Percentiles rank a stretch among this genome's conserved stretches.
phyloP scores from a whole-genome alignment of 192 early-diverging fungal genomes.

The Umbelopsis sp. region DNA sequence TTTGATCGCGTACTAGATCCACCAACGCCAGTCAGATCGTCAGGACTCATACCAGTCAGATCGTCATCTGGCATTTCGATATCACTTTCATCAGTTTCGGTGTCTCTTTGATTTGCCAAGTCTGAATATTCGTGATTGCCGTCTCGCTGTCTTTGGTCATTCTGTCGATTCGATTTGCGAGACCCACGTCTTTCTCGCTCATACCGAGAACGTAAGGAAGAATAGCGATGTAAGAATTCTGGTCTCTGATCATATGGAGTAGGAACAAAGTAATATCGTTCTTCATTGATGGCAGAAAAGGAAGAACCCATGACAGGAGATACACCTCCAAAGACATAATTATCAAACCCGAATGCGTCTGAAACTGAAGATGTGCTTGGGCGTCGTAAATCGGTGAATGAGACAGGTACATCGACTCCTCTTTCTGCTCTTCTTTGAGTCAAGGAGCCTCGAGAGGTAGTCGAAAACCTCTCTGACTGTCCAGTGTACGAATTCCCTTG shows the following conservation, averaged over 20 bases:
- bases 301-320: conserved; percentile 33
- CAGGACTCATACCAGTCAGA: conserved; percentile 1
- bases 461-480: neutral
- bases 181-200: conserved; percentile 22
- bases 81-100: conserved; percentile 32
- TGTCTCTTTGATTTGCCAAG: neutral
- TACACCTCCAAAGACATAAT: conserved; percentile 27
- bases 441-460: conserved; percentile 20
- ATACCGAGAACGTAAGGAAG: conserved; percentile 31
- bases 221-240: conserved; percentile 1
- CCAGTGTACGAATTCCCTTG: neutral
- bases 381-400: conserved; percentile 26
- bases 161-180: neutral
- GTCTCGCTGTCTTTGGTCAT: neutral
- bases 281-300: conserved; percentile 13
- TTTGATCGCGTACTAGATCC: neutral
- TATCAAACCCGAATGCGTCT: conserved; percentile 26
- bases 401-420: conserved; percentile 33
- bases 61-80: conserved; percentile 40
- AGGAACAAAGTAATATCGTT: neutral
- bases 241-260: neutral
- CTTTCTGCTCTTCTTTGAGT: conserved; percentile 31
- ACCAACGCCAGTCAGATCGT: neutral
- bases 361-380: neutral
- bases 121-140: conserved; percentile 22